Evolutionary conservation across 345 rosid species (phyloP).

Genomic region (Salix purpurea): DNA sequence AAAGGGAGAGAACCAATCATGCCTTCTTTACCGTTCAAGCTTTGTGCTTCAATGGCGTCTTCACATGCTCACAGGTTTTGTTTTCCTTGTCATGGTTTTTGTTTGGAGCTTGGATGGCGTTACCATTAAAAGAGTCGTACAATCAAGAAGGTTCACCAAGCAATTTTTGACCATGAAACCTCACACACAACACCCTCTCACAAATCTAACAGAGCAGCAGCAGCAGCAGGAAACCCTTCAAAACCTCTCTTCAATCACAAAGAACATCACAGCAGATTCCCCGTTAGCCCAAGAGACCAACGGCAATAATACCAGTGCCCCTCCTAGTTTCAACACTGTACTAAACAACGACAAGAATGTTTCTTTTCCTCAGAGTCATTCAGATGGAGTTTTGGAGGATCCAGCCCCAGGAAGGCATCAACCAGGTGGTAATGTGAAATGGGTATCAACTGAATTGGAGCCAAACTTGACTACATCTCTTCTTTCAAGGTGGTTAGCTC

Average conservation of each 20-base stretch:
- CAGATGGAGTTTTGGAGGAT: constrained; percentile 9
- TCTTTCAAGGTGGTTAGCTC: constrained; percentile 55
- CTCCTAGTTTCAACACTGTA: neutral
- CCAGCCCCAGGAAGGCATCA: neutral
- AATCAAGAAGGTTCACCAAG: constrained; percentile 55
- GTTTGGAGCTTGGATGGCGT: constrained; percentile 76
- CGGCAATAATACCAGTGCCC: neutral
- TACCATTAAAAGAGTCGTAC: constrained; percentile 42
- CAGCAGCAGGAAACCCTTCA: constrained; percentile 2
- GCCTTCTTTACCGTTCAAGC: constrained; percentile 24
- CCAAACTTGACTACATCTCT: constrained; percentile 47
- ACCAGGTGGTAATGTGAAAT: constrained; percentile 17
- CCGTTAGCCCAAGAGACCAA: neutral
- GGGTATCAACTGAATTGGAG: constrained; percentile 55
- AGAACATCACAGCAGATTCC: neutral
- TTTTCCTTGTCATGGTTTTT: constrained; percentile 51
- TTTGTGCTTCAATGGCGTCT: constrained; percentile 67
- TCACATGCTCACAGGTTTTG: constrained; percentile 55
- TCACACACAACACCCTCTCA: neutral
- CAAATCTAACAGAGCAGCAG: constrained; percentile 5
- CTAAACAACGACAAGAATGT: neutral
- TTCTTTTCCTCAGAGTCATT: constrained; percentile 7
- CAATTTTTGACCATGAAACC: constrained; percentile 15
- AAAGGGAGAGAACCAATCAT: constrained; percentile 30
- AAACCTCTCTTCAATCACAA: neutral